phyloP scores from a whole-genome alignment of 2,329 filamentous ascomycete genomes.

The Nothophoma quercina region DNA sequence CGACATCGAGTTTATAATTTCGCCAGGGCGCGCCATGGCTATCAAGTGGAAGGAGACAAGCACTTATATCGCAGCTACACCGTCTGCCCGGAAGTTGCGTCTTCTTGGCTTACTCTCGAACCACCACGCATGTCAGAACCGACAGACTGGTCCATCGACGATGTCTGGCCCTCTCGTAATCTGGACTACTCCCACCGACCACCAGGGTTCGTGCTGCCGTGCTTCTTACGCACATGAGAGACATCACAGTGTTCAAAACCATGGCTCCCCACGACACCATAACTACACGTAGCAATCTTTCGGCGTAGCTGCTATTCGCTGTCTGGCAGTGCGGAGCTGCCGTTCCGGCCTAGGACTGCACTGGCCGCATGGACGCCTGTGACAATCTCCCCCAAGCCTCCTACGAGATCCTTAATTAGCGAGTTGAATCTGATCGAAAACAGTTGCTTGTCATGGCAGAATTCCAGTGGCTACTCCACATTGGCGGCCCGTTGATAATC shows the following conservation, averaged over 20 bases:
- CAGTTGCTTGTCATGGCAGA: not conserved
- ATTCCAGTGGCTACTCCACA: not conserved
- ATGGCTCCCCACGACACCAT: not conserved
- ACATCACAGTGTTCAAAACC: no score
- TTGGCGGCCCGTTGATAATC: not conserved
- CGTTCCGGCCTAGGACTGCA: not conserved
- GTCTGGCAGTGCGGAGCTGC: not conserved
- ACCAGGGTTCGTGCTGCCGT: not conserved
- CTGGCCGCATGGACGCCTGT: not conserved
- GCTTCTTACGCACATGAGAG: not conserved
- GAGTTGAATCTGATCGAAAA: not conserved
- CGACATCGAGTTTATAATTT: not conserved
- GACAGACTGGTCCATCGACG: constrained; percentile 1
- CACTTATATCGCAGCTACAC: not conserved
- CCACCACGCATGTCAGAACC: not conserved
- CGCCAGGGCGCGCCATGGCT: not conserved
- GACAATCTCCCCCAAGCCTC: not conserved
- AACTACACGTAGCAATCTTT: not conserved
- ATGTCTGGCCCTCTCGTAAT: not conserved
- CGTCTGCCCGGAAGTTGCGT: not conserved
- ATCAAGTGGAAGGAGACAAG: not conserved
- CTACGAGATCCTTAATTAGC: not conserved
- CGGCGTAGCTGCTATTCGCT: not conserved
- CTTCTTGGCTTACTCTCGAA: not conserved
- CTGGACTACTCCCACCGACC: not conserved